Conservation (phyloP, 2,329 filamentous ascomycete genomes). For the Colletotrichum simmondsii region DNA sequence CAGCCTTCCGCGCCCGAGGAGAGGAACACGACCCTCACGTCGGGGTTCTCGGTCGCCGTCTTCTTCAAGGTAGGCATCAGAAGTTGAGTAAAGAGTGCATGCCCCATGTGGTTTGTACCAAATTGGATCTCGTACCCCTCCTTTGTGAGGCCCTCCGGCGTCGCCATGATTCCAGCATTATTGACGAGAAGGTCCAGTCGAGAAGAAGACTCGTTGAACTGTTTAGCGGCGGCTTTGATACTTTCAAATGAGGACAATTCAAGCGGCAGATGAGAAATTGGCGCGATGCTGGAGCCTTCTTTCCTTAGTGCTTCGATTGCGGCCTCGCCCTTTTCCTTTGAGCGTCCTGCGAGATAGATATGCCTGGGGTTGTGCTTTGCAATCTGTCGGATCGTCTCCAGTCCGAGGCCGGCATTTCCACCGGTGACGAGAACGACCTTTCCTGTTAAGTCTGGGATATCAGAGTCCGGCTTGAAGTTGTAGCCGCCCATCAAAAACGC, state of each 20-base stretch:
- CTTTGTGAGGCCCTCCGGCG: constrained; percentile 38
- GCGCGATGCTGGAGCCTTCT: not conserved
- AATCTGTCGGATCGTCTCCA: constrained; percentile 50
- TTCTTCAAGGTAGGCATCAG: constrained; percentile 38
- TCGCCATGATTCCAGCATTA: constrained; percentile 41
- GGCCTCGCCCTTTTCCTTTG: constrained; percentile 17
- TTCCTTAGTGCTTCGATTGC: constrained; percentile 22
- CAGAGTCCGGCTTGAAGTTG: constrained; percentile 32
- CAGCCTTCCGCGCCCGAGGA: constrained; percentile 40
- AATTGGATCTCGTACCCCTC: constrained; percentile 47
- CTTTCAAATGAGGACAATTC: constrained; percentile 33
- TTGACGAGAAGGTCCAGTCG: constrained; percentile 46
- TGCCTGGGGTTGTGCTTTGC: constrained; percentile 44
- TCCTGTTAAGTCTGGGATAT: constrained; percentile 47
- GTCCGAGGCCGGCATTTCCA: constrained; percentile 53
- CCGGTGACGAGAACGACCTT: constrained; percentile 51
- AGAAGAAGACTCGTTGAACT: constrained; percentile 15
- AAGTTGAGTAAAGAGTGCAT: constrained; percentile 39
- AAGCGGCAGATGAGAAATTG: constrained; percentile 15
- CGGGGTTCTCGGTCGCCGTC: constrained; percentile 34
- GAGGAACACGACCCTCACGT: constrained; percentile 45
- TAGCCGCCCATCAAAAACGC: constrained; percentile 22
- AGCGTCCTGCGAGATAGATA: constrained; percentile 35
- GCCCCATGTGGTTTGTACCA: constrained; percentile 43
- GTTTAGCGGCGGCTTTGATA: constrained; percentile 31